Conservation (phyloP, 371 early-diverging fungal species). For the Mucor mucedo region DNA sequence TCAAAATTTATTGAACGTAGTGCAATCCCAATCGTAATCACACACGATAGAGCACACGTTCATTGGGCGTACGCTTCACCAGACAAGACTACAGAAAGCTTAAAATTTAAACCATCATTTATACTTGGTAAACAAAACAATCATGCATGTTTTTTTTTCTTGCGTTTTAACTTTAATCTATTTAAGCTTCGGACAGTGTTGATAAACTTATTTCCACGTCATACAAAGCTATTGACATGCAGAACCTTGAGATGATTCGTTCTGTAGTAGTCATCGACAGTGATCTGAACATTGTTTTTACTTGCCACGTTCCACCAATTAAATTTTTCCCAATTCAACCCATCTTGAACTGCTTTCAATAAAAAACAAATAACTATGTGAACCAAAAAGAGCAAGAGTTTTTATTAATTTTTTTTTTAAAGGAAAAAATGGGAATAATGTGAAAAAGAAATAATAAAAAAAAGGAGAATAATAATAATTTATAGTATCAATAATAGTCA, state of each 20-base stretch:
- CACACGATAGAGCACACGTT: constrained; percentile 22
- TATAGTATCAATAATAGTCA: not conserved
- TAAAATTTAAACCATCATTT: constrained; percentile 24
- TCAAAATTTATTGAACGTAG: constrained; percentile 9
- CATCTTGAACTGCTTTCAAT: constrained; percentile 12
- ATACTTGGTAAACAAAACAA: constrained; percentile 15
- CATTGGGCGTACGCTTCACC: constrained; percentile 24
- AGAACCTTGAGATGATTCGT: constrained; percentile 7
- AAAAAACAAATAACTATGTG: not conserved
- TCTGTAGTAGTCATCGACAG: constrained; percentile 19
- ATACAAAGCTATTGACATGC: constrained; percentile 16
- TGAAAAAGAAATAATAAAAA: not conserved
- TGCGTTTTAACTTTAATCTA: not conserved
- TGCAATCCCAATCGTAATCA: constrained; percentile 22
- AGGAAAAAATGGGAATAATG: not conserved
- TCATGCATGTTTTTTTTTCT: not conserved
- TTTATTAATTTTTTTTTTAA: not conserved
- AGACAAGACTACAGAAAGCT: constrained; percentile 2
- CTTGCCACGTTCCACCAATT: constrained; percentile 1
- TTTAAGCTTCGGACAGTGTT: constrained; percentile 18
- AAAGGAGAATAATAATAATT: not conserved
- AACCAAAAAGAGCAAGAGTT: not conserved
- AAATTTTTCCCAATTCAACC: constrained; percentile 18
- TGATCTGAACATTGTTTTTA: constrained; percentile 7
- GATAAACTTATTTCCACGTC: constrained; percentile 16